phyloP scores from a whole-genome alignment of 2,329 filamentous ascomycete species.

The Trichoderma afroharzianum region DNA sequence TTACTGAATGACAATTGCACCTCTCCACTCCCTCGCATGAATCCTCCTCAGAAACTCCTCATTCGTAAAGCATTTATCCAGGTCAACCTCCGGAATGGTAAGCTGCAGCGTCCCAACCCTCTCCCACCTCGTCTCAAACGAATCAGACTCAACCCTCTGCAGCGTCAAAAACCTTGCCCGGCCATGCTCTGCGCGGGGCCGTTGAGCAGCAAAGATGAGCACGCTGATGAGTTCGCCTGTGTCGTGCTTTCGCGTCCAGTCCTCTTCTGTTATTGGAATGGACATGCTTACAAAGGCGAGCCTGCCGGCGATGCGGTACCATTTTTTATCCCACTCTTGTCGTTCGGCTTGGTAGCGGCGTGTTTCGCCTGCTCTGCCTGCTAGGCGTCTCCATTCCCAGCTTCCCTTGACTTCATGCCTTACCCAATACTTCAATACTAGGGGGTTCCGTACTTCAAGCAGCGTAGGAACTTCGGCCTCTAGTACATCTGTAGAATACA shows the following conservation, averaged over 20 bases:
- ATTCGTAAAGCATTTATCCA: constrained; percentile 10
- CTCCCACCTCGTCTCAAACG: constrained; percentile 14
- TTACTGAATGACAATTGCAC: neutral
- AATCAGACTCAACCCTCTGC: constrained; percentile 3
- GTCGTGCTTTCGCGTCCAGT: constrained; percentile 9
- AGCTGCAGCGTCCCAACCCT: constrained; percentile 10
- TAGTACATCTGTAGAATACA: neutral
- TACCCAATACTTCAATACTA: neutral
- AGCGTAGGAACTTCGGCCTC: neutral
- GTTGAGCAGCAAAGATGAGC: constrained; percentile 7
- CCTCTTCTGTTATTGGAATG: constrained; percentile 4
- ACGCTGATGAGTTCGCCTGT: constrained; percentile 13
- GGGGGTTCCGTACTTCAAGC: constrained; percentile 3
- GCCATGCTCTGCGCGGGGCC: constrained; percentile 1
- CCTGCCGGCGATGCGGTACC: constrained; percentile 10
- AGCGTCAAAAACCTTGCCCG: constrained; percentile 14
- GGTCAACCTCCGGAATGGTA: neutral
- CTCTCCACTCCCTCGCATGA: neutral
- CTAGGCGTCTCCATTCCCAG: constrained; percentile 15
- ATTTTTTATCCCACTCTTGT: constrained; percentile 5
- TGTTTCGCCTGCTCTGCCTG: constrained; percentile 3
- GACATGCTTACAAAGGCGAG: constrained; percentile 12
- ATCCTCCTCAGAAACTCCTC: constrained; percentile 5
- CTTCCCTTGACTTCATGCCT: neutral
- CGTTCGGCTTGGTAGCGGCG: neutral